Percentiles rank a stretch among this genome's conserved stretches.
Evolutionary conservation across 805 yeast species (phyloP).

Genomic region (Kluyveromyces nonfermentans): DNA sequence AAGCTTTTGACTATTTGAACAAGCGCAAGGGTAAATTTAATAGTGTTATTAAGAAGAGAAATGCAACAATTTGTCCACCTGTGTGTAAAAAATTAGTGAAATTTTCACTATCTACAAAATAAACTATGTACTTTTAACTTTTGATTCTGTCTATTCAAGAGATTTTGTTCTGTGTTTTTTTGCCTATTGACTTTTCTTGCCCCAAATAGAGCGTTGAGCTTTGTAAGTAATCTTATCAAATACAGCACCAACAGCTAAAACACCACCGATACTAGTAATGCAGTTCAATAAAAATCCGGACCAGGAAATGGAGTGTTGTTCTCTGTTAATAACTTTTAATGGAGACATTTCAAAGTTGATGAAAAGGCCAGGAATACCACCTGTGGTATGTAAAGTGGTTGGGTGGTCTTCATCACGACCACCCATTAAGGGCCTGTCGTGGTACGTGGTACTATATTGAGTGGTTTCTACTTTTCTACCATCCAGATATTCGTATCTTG

Average conservation of each 20-base stretch:
- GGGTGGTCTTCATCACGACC: conserved; percentile 91
- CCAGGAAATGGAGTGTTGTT: conserved; percentile 60
- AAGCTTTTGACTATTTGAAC: too few species aligned
- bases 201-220: conserved; percentile 62
- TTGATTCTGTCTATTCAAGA: neutral
- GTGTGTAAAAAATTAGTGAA: too few species aligned
- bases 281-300: conserved; percentile 75
- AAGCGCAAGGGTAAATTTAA: too few species aligned
- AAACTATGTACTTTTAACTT: neutral
- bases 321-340: conserved; percentile 78
- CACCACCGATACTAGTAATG: conserved; percentile 87
- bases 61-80: too few species aligned
- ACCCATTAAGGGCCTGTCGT: conserved; percentile 75
- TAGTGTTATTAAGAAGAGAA: too few species aligned
- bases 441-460: conserved; percentile 82
- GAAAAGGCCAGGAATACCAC: conserved; percentile 87
- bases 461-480: conserved; percentile 46
- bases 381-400: conserved; percentile 67
- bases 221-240: conserved; percentile 83
- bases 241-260: conserved; percentile 83
- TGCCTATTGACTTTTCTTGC: conserved; percentile 17
- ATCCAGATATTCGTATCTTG: conserved; percentile 65
- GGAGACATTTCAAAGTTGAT: conserved; percentile 89
- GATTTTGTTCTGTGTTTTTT: neutral
- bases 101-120: neutral